Conservation (phyloP, 2,329 filamentous ascomycete genomes). For the Cladophialophora bantiana region DNA sequence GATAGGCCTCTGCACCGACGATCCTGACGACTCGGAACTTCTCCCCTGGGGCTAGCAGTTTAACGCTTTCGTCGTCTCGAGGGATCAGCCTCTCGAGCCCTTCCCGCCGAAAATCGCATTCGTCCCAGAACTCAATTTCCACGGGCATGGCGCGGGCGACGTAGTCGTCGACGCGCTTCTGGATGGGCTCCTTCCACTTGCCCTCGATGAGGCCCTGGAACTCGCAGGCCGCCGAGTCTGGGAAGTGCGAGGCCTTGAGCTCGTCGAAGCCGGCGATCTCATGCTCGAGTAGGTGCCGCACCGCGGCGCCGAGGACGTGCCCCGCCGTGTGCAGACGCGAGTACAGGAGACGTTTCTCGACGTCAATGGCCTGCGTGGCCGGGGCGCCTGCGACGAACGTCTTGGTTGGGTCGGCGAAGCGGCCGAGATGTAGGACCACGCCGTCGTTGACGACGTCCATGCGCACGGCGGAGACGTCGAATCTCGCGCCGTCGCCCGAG, state of each 20-base stretch:
- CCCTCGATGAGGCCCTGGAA: conserved; percentile 72
- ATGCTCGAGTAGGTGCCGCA: conserved; percentile 64
- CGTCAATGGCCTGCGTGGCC: conserved; percentile 66
- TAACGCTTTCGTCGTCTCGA: conserved; percentile 47
- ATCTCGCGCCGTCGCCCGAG: conserved; percentile 43
- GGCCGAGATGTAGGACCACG: conserved; percentile 71
- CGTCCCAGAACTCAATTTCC: conserved; percentile 71
- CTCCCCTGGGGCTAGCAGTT: conserved; percentile 51
- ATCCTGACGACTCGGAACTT: conserved; percentile 74
- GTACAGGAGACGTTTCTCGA: conserved; percentile 66
- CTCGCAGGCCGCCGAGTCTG: conserved; percentile 70
- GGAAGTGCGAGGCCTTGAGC: conserved; percentile 75
- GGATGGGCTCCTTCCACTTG: conserved; percentile 68
- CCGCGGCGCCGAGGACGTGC: conserved; percentile 73
- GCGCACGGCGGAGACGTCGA: conserved; percentile 65
- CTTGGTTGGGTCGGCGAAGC: conserved; percentile 51
- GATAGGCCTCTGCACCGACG: conserved; percentile 72
- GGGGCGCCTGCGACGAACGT: conserved; percentile 53
- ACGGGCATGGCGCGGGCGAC: conserved; percentile 64
- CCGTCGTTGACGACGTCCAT: conserved; percentile 59
- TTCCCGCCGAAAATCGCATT: conserved; percentile 64
- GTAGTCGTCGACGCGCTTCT: conserved; percentile 66
- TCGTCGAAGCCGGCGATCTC: conserved; percentile 66
- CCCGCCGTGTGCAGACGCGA: conserved; percentile 76
- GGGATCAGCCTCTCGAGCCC: conserved; percentile 65